Conservation (phyloP, 805 yeast genomes). For the Teunomyces atbi region DNA sequence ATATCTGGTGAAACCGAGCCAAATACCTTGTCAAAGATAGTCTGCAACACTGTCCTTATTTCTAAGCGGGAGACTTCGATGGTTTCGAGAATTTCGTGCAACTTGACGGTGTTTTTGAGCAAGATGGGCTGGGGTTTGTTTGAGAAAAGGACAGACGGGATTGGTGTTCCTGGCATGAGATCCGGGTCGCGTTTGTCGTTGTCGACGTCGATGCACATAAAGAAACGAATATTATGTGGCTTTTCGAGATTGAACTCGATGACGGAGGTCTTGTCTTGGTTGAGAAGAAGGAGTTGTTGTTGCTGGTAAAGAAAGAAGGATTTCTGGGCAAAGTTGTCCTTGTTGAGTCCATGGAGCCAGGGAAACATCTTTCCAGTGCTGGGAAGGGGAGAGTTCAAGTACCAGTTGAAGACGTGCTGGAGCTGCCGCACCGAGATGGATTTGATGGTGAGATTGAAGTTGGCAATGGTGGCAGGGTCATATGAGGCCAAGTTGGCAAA, state of each 20-base stretch:
- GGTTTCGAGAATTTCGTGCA: constrained; percentile 53
- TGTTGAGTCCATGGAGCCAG: constrained; percentile 82
- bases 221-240: constrained; percentile 33
- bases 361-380: constrained; percentile 74
- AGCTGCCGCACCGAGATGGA: constrained; percentile 10
- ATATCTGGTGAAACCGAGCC: constrained; percentile 13
- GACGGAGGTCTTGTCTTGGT: neutral
- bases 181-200: constrained; percentile 5
- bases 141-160: neutral
- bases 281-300: constrained; percentile 12
- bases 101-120: constrained; percentile 54
- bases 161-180: neutral
- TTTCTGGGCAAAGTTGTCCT: constrained; percentile 53
- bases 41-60: constrained; percentile 19
- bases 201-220: constrained; percentile 34
- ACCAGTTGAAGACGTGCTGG: constrained; percentile 31
- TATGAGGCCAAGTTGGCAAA: neutral
- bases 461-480: neutral
- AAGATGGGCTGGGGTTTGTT: neutral
- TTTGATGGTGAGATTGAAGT: constrained; percentile 11
- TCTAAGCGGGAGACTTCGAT: constrained; percentile 43
- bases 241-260: constrained; percentile 13
- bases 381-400: constrained; percentile 49
- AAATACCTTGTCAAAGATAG: constrained; percentile 17
- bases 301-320: constrained; percentile 40